These are phyloP conservation scores for Rhizopus delemar DNA, from an alignment of 371 early-diverging fungal species.

Conservation along the genomic window DNA sequence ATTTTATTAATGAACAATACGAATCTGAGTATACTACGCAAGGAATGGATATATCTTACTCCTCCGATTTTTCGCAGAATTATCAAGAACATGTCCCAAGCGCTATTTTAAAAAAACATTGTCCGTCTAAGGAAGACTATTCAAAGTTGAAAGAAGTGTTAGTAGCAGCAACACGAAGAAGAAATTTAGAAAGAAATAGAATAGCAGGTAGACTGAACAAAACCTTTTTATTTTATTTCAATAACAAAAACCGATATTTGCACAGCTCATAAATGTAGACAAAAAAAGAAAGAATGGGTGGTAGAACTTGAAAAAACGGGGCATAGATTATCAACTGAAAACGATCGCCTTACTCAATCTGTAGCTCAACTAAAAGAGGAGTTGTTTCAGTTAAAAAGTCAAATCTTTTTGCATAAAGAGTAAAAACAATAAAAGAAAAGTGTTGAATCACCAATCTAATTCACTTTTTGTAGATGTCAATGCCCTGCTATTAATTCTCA, in stretches of 20 bases:
- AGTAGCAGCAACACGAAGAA: background rate
- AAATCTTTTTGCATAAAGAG: constrained; percentile 12
- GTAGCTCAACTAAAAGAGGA: constrained; percentile 17
- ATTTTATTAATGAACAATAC: too few relatives aligned
- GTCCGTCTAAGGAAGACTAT: too few relatives aligned
- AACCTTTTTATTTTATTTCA: background rate
- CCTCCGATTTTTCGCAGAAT: too few relatives aligned
- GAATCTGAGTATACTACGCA: too few relatives aligned
- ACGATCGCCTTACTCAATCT: constrained; percentile 8
- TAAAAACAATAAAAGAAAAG: background rate
- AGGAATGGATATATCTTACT: too few relatives aligned
- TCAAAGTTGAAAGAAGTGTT: too few relatives aligned
- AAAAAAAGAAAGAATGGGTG: constrained; percentile 22
- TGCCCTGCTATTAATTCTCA: background rate
- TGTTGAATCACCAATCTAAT: background rate
- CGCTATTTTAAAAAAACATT: too few relatives aligned
- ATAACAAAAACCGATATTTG: background rate
- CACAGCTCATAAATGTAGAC: constrained; percentile 19
- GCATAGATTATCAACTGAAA: constrained; percentile 15
- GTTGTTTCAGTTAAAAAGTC: background rate
- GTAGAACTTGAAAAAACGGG: constrained; percentile 9
- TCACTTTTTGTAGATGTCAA: background rate
- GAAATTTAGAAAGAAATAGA: constrained; percentile 13
- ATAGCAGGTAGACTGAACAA: constrained; percentile 6
- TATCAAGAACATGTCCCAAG: too few relatives aligned